These are phyloP conservation scores for Parasarocladium wereldwijsianum DNA, from an alignment of 2,329 filamentous ascomycete species.

Conservation along the genomic window DNA sequence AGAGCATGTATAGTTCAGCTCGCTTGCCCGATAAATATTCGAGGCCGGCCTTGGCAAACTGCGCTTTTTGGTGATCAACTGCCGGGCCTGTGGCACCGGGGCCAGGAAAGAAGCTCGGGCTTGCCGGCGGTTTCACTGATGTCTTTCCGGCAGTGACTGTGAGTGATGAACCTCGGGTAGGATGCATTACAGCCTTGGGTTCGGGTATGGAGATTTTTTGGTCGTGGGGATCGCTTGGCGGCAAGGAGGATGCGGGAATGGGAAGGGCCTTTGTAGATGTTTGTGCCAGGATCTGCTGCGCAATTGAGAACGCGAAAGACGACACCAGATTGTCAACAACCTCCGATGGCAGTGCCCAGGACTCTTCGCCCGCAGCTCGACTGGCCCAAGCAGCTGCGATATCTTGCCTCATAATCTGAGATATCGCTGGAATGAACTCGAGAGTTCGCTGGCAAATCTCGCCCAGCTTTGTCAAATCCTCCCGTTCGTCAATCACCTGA, in stretches of 20 bases:
- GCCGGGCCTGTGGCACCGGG: constrained; percentile 24
- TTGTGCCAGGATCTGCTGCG: constrained; percentile 63
- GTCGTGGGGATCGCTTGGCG: constrained; percentile 26
- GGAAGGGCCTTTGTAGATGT: constrained; percentile 55
- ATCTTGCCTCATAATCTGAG: constrained; percentile 67
- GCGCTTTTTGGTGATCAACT: constrained; percentile 24
- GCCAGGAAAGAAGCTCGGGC: constrained; percentile 39
- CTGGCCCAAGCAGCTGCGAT: constrained; percentile 46
- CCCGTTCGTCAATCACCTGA: constrained; percentile 42
- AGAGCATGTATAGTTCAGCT: constrained; percentile 69
- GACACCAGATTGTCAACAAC: constrained; percentile 60
- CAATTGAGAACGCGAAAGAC: constrained; percentile 64
- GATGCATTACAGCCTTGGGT: constrained; percentile 57
- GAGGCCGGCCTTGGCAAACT: constrained; percentile 48
- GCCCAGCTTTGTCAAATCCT: constrained; percentile 67
- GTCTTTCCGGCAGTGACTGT: constrained; percentile 18
- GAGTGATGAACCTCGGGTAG: constrained; percentile 48
- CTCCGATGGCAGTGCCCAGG: constrained; percentile 14
- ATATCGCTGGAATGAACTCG: constrained; percentile 70
- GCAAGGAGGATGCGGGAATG: constrained; percentile 45
- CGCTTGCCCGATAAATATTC: constrained; percentile 72
- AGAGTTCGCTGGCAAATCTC: constrained; percentile 74
- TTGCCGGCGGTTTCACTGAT: constrained; percentile 23
- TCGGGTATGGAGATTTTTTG: constrained; percentile 49
- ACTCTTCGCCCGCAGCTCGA: constrained; percentile 13